Conservation (phyloP, 2,329 filamentous ascomycete species). For the Pochonia chlamydosporia region DNA sequence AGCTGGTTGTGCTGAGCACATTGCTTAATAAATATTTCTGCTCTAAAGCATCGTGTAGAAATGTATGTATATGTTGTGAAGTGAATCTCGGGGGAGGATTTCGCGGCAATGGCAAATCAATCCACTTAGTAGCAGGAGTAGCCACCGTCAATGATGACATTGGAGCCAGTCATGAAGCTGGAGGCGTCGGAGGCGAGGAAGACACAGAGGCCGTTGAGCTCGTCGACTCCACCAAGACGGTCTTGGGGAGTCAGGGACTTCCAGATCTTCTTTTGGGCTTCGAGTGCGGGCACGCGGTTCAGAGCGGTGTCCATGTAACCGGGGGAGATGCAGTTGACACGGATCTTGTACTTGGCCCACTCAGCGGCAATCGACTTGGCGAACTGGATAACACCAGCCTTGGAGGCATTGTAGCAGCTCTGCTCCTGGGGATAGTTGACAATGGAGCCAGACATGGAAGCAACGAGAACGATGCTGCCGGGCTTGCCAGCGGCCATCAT, state of each 20-base stretch:
- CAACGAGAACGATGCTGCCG: conserved; percentile 69
- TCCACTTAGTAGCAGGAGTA: conserved; percentile 55
- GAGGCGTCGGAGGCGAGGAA: conserved; percentile 70
- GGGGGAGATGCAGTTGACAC: conserved; percentile 79
- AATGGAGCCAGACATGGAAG: conserved; percentile 76
- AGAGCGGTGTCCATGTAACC: conserved; percentile 84
- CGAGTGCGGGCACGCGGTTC: conserved; percentile 71
- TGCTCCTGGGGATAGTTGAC: conserved; percentile 86
- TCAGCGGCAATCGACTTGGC: conserved; percentile 77
- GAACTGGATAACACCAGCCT: conserved; percentile 73
- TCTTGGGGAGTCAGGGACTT: conserved; percentile 66
- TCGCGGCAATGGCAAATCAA: background rate
- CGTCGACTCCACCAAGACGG: conserved; percentile 65
- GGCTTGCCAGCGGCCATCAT: conserved; percentile 70
- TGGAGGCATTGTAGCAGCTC: conserved; percentile 77
- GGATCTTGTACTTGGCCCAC: conserved; percentile 76
- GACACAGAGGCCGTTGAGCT: conserved; percentile 72
- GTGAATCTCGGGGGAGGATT: background rate
- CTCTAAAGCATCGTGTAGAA: background rate
- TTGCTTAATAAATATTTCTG: background rate
- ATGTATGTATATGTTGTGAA: background rate
- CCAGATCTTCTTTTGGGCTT: conserved; percentile 81
- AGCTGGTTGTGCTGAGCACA: background rate
- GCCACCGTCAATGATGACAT: conserved; percentile 66
- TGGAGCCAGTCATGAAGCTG: conserved; percentile 71